These are phyloP conservation scores for Elsinoe fawcettii DNA, from an alignment of 2,329 filamentous ascomycete genomes.

Conservation along the genomic window DNA sequence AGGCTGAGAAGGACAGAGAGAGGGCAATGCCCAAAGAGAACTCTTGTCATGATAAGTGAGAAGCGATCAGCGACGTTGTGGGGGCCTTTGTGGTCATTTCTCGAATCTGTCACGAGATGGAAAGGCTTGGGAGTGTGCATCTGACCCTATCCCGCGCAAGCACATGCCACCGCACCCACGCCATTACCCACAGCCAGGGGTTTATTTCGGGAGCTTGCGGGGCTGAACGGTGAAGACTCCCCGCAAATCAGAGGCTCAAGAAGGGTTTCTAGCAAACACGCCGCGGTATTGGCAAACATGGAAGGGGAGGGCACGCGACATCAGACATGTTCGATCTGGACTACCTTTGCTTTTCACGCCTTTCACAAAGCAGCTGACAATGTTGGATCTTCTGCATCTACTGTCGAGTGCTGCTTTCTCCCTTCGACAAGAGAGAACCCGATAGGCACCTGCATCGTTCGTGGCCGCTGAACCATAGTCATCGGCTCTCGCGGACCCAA, in stretches of 20 bases:
- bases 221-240: slow-evolving; percentile 7
- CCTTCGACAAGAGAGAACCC: too few relatives aligned
- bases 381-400: too few relatives aligned
- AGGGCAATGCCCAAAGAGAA: not conserved
- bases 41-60: slow-evolving; percentile 7
- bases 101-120: slow-evolving; percentile 5
- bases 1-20: not conserved
- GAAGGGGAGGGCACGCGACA: slow-evolving; percentile 8
- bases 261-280: not conserved
- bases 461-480: not conserved
- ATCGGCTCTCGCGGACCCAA: not conserved
- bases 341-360: not conserved
- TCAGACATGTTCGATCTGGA: not conserved
- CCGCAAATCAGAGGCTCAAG: not conserved
- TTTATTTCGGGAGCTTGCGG: not conserved
- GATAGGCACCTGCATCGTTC: too few relatives aligned
- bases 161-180: not conserved
- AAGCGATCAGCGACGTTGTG: slow-evolving; percentile 9
- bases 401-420: too few relatives aligned
- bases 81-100: not conserved
- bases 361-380: not conserved
- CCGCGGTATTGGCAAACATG: not conserved
- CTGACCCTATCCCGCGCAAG: slow-evolving; percentile 1
- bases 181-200: not conserved
- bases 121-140: slow-evolving; percentile 2